phyloP scores from a whole-genome alignment of 1,139 yeast genomes.

The Entelexis sorbosivorans region DNA sequence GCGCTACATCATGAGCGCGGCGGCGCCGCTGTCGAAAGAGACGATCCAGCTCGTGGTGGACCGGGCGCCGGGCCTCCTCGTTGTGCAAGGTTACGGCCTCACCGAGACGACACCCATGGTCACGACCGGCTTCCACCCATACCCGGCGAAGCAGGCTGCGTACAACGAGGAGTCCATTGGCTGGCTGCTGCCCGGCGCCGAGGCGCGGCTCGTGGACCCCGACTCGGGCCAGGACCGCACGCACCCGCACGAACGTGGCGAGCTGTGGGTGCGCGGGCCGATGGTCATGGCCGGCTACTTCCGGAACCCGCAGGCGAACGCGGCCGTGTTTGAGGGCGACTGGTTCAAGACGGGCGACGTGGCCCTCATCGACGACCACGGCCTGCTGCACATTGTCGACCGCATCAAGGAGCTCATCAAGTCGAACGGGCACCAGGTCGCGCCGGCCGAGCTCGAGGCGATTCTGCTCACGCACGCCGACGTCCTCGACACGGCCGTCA shows the following conservation, averaged over 20 bases:
- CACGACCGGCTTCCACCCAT: slow-evolving; percentile 19
- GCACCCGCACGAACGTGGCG: slow-evolving; percentile 37
- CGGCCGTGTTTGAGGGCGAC: slow-evolving; percentile 44
- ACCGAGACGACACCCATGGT: slow-evolving; percentile 39
- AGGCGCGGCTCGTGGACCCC: slow-evolving; percentile 26
- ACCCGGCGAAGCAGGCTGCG: slow-evolving; percentile 10
- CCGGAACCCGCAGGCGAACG: slow-evolving; percentile 46
- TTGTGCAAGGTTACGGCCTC: slow-evolving; percentile 64
- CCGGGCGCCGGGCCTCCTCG: slow-evolving; percentile 21
- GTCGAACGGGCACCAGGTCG: slow-evolving; percentile 72
- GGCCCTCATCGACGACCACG: slow-evolving; percentile 44
- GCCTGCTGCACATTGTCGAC: slow-evolving; percentile 54
- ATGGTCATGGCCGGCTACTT: slow-evolving; percentile 54
- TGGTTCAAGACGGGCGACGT: slow-evolving; percentile 79
- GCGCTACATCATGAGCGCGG: slow-evolving; percentile 29
- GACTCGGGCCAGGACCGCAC: slow-evolving; percentile 29
- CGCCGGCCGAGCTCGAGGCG: slow-evolving; percentile 71
- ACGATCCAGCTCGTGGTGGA: slow-evolving; percentile 25
- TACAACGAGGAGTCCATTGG: slow-evolving; percentile 25
- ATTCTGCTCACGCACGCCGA: slow-evolving; percentile 39
- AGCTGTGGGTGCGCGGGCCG: slow-evolving; percentile 59
- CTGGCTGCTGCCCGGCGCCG: slow-evolving; percentile 25
- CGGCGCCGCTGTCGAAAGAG: slow-evolving; percentile 32
- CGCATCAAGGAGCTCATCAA: slow-evolving; percentile 73
- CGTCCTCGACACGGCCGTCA: slow-evolving; percentile 32